Evolutionary conservation across 2,329 filamentous ascomycete genomes (phyloP), one percentile per base, ranked within the genome.

Genomic region (Zelopaecilomyces penicillatus): DNA sequence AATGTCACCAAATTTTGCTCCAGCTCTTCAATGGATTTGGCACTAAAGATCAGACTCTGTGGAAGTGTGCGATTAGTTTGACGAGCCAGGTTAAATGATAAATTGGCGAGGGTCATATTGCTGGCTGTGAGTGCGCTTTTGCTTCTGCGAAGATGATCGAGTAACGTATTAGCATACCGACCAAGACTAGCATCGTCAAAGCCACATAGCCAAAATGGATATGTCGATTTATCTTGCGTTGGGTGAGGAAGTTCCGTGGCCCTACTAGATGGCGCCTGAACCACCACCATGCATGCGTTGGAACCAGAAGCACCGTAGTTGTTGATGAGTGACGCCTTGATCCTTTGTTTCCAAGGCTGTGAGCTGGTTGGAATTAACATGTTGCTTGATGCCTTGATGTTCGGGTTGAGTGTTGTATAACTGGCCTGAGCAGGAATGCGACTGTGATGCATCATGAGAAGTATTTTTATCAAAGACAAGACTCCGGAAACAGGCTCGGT

Each of bases 381-480:
- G 19, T 29, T 3, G 45, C 37, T 42, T n/a, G 27, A 35, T 27
- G 29, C 44, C 1, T 9, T 27, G 7, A 49, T 41, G 0, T 50
- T 37, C 5, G 46, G 64, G 38, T 59, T 66, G 1, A 65, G 42
- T 0, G 37, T 52, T 1, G 32, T 34, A 46, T 64, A 64, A 45
- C 58, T 62, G 5, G 63, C 57, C 43, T 68, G 65, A 0, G 59
- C 51, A 0, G 65, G 60, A 5, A 68, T 56, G 4, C 29, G 28
- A 2, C 48, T 42, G 2, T 46, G 43, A 4, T 47, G 39, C 34
- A 75, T 59, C 62, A 70, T 71, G 42, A 75, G 51, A 1, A 69
- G 64, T 0, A 68, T 65, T 54, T 76, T 76, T 49, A 75, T 69
- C 26, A 75, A 55, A 4, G 65, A 65, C 1, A 66, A 64, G 27